phyloP scores from a whole-genome alignment of 805 yeast genomes.

The Pichia exigua region DNA sequence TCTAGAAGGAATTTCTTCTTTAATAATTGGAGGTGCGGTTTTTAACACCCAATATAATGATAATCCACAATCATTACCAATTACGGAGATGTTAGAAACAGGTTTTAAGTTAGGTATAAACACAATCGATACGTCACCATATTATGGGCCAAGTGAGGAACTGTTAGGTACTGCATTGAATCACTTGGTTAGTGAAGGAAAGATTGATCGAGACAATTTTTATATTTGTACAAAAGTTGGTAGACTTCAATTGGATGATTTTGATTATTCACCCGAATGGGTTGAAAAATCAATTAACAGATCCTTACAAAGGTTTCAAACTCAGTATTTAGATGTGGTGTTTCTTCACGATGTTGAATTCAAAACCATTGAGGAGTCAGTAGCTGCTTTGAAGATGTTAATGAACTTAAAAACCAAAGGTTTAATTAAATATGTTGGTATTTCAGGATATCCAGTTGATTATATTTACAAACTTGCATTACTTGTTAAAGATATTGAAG shows the following conservation, averaged over 20 bases:
- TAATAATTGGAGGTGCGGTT: conserved; percentile 83
- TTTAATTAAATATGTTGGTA: conserved; percentile 55
- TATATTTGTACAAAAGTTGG: conserved; percentile 85
- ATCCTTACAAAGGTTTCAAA: conserved; percentile 57
- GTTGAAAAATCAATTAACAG: conserved; percentile 58
- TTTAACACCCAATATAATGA: conserved; percentile 74
- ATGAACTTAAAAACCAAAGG: conserved; percentile 57
- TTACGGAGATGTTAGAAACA: conserved; percentile 43
- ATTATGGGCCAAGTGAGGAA: conserved; percentile 82
- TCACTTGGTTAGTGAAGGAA: conserved; percentile 24
- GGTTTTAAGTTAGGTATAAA: conserved; percentile 64
- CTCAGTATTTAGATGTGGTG: conserved; percentile 69
- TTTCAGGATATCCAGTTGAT: conserved; percentile 82
- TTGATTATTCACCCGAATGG: conserved; percentile 61
- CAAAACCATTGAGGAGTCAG: conserved; percentile 43
- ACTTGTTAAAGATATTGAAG: conserved; percentile 27
- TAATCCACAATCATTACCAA: conserved; percentile 55
- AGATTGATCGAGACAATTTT: conserved; percentile 52
- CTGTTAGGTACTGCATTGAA: conserved; percentile 62
- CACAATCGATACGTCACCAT: conserved; percentile 88
- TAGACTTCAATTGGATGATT: conserved; percentile 55
- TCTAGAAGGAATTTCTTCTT: conserved; percentile 36
- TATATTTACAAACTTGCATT: conserved; percentile 49
- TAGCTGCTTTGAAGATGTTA: conserved; percentile 58
- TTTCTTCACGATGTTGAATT: conserved; percentile 90